phyloP scores from a whole-genome alignment of 2,329 filamentous ascomycete genomes.

The Pseudogymnoascus sp. region DNA sequence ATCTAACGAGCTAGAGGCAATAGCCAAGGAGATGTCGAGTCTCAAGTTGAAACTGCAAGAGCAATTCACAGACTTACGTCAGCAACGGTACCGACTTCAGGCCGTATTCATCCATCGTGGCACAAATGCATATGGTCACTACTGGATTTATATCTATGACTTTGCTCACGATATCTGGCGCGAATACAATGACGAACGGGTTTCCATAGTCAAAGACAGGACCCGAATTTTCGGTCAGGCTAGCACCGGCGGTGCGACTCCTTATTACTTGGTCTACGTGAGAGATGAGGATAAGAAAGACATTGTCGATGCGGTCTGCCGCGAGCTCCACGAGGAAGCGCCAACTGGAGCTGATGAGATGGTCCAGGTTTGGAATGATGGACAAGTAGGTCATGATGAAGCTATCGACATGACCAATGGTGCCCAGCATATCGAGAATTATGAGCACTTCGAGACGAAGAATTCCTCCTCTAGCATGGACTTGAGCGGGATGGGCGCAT shows the following conservation, averaged over 20 bases:
- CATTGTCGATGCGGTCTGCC: constrained; percentile 47
- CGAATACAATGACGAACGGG: constrained; percentile 84
- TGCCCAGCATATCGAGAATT: constrained; percentile 7
- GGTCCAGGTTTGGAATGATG: neutral
- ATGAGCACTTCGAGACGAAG: neutral
- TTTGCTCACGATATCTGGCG: constrained; percentile 76
- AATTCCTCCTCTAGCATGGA: constrained; percentile 3
- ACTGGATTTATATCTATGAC: constrained; percentile 93
- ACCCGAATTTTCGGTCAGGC: constrained; percentile 60
- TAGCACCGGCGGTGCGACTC: constrained; percentile 59
- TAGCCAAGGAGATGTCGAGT: constrained; percentile 37
- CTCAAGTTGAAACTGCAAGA: constrained; percentile 31
- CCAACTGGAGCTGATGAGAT: neutral
- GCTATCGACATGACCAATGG: constrained; percentile 3
- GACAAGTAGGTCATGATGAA: constrained; percentile 2
- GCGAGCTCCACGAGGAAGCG: constrained; percentile 27
- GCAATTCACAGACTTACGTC: constrained; percentile 55
- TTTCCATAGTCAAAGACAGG: constrained; percentile 57
- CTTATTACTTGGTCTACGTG: constrained; percentile 80
- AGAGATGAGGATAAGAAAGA: constrained; percentile 53
- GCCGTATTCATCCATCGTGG: constrained; percentile 89
- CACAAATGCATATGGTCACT: constrained; percentile 67
- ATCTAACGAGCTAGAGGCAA: constrained; percentile 36
- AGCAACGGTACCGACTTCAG: constrained; percentile 72
- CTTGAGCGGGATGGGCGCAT: constrained; percentile 6